Base-by-base conservation (phyloP, 208 protist genomes). In the Crithidia bombi region DNA sequence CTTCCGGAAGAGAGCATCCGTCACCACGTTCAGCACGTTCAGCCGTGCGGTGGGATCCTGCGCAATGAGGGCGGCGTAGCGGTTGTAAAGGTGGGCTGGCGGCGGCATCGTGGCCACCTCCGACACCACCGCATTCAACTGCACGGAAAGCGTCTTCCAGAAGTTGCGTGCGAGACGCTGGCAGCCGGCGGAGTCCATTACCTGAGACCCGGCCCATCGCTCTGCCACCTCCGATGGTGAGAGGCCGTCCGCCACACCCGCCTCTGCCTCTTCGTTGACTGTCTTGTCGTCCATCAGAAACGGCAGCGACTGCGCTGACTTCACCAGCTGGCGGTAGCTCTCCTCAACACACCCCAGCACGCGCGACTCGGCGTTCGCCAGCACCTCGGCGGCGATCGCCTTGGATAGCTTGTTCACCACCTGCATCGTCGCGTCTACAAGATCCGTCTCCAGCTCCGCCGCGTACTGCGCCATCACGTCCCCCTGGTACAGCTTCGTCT, bases 401-500 rank as follows among this genome's bases (percentile, higher is more conserved):
- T 81, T 80, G 50, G 84, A 85, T n/a, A 87, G 79, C 49, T 79
- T 76, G 17, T 75, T 63, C 41, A 93, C 65, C 36, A 92, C 69
- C 55, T 82, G 66, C 65, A 88, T 59, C 41, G 86, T 72, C 3
- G 73, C 67, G 44, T 72, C 69, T 23, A 88, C 59, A 43, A 96
- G 69, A 43, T 85, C 76, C 36, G 80, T 65, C 66, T 88, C 80
- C 12, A 96, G 77, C 66, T 90, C 76, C 63, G 23, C 44, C 21
- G 46, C 56, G 33, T 77, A 75, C 43, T 78, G 74, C 50, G 51
- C 26, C 28, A 90, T 85, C 21, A 89, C 83, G 11, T 75, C 70
- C 32, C 55, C 36, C 35, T 73, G 76, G 83, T 95, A 96, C 46
- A 95, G 73, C 67, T 74, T 82, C 30, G 88, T 94, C 55, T 92